These are phyloP conservation scores for Orbilia blumenaviensis DNA, from an alignment of 2,329 filamentous ascomycete genomes.

Conservation along the genomic window DNA sequence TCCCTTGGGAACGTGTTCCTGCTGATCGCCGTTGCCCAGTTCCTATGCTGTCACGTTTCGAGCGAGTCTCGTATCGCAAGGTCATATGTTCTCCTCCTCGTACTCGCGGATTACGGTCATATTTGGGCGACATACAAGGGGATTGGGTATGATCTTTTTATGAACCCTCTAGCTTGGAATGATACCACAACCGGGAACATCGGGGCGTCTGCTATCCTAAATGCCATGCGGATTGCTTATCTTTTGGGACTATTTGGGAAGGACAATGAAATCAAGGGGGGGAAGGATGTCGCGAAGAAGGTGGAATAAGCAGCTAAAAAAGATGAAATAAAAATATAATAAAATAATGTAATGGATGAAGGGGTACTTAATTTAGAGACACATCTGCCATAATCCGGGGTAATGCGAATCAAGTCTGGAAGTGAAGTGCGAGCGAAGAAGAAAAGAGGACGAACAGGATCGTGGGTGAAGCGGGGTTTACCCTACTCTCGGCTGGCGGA, in stretches of 20 bases:
- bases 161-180: conserved; percentile 58
- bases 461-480: neutral
- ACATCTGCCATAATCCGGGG: neutral
- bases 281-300: conserved; percentile 22
- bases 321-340: neutral
- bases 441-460: neutral
- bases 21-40: conserved; percentile 59
- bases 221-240: conserved; percentile 54
- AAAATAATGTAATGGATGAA: neutral
- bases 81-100: conserved; percentile 58
- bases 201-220: conserved; percentile 58
- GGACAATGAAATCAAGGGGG: conserved; percentile 9
- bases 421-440: neutral
- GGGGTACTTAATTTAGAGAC: neutral
- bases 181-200: conserved; percentile 58
- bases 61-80: conserved; percentile 55
- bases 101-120: conserved; percentile 60
- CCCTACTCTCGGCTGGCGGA: neutral
- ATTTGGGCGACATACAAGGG: conserved; percentile 59
- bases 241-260: conserved; percentile 30
- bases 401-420: neutral
- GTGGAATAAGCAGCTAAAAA: neutral
- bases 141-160: conserved; percentile 58
- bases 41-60: conserved; percentile 59
- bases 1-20: conserved; percentile 59